Percentiles rank a stretch among this genome's conserved stretches.
These are phyloP conservation scores for Geotrichum cucujoidarum DNA, from an alignment of 1,139 yeast genomes.

Conservation along the genomic window DNA sequence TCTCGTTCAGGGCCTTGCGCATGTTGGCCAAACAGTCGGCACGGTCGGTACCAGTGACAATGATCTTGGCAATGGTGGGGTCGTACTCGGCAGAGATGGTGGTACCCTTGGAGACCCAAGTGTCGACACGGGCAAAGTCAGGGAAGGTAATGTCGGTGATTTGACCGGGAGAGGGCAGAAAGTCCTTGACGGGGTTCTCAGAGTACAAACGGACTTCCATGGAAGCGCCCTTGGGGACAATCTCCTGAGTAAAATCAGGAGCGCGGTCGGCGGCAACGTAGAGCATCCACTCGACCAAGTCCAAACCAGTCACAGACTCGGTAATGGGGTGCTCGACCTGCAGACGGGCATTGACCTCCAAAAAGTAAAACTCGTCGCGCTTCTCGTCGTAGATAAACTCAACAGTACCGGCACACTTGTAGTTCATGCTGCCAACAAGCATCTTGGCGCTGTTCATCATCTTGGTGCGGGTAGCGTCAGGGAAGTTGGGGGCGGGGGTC, in stretches of 20 bases:
- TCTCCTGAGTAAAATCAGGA: conserved; percentile 61
- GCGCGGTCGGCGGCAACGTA: conserved; percentile 84
- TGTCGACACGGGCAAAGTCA: conserved; percentile 83
- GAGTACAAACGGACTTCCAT: conserved; percentile 97
- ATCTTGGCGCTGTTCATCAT: conserved; percentile 85
- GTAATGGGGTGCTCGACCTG: conserved; percentile 98
- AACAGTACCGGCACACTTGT: conserved; percentile 96
- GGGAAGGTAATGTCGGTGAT: conserved; percentile 83
- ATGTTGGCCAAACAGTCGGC: conserved; percentile 73
- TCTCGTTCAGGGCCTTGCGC: conserved; percentile 76
- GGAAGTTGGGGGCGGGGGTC: conserved; percentile 94
- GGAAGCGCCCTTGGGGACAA: conserved; percentile 73
- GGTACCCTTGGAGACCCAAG: conserved; percentile 93
- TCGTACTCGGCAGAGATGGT: conserved; percentile 88
- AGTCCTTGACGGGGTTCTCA: conserved; percentile 92
- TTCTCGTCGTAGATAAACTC: conserved; percentile 86
- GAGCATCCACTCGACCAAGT: conserved; percentile 95
- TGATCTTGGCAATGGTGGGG: conserved; percentile 93
- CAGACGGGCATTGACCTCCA: conserved; percentile 93
- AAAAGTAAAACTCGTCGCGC: conserved; percentile 84
- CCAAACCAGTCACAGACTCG: conserved; percentile 89
- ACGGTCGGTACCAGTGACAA: conserved; percentile 88
- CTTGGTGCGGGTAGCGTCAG: conserved; percentile 64
- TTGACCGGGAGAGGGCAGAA: conserved; percentile 95
- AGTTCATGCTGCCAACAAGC: conserved; percentile 71